These are phyloP conservation scores for Mytilinidion resinicola DNA, from an alignment of 495 filamentous ascomycete genomes.

Conservation along the genomic window DNA sequence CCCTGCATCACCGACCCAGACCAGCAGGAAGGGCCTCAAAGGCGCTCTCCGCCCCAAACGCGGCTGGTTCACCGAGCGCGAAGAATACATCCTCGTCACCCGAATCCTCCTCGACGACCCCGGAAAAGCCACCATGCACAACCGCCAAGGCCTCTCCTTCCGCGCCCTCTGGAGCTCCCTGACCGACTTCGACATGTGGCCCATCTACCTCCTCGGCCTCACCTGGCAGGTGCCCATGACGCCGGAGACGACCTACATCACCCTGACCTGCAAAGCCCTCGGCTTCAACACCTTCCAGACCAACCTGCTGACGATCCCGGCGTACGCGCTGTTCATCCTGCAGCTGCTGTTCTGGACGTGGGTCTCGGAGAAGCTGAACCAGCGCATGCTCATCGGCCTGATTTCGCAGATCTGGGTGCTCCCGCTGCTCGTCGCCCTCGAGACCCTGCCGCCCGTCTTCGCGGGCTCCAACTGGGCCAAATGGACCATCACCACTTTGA, in stretches of 20 bases:
- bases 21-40: constrained; percentile 41
- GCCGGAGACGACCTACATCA: constrained; percentile 52
- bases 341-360: constrained; percentile 1
- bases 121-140: constrained; percentile 55
- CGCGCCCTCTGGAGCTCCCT: constrained; percentile 51
- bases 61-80: constrained; percentile 59
- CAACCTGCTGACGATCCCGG: constrained; percentile 62
- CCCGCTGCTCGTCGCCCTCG: constrained; percentile 51
- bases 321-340: constrained; percentile 7
- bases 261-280: constrained; percentile 49
- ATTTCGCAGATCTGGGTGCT: constrained; percentile 8
- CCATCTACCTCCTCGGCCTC: constrained; percentile 58
- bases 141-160: constrained; percentile 50
- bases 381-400: background rate
- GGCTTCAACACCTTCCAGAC: constrained; percentile 61
- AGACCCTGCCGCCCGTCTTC: constrained; percentile 38
- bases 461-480: constrained; percentile 46
- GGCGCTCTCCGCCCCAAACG: constrained; percentile 55
- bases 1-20: constrained; percentile 65
- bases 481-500: constrained; percentile 50
- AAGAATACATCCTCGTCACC: constrained; percentile 58
- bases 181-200: constrained; percentile 63
- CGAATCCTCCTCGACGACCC: constrained; percentile 65
- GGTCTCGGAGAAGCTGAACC: background rate
- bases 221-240: constrained; percentile 48